These are phyloP conservation scores for Emergomyces orientalis DNA, from an alignment of 2,329 filamentous ascomycete species.

Conservation along the genomic window DNA sequence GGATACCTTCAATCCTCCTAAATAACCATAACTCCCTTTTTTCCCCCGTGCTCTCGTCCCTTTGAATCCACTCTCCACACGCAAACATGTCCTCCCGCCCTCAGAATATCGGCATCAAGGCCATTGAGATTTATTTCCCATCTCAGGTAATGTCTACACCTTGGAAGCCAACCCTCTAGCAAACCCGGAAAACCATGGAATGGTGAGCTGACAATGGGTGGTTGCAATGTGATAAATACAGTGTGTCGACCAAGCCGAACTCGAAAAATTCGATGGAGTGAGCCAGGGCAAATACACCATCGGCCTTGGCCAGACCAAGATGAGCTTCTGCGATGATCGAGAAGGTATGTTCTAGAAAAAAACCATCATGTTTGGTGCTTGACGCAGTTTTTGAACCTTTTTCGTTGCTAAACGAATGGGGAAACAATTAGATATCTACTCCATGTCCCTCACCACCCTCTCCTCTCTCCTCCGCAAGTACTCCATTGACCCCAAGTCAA, in stretches of 20 bases:
- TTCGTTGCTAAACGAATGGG: neutral
- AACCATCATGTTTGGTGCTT: neutral
- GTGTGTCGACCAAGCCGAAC: conserved; percentile 76
- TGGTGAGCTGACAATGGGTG: conserved; percentile 15
- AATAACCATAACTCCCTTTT: too few relatives aligned
- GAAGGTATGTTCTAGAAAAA: conserved; percentile 52
- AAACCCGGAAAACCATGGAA: neutral
- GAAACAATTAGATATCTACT: conserved; percentile 64
- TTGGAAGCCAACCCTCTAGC: conserved; percentile 11
- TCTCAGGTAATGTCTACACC: conserved; percentile 56
- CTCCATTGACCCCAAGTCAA: conserved; percentile 64
- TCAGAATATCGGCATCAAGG: conserved; percentile 85
- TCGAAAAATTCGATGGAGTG: conserved; percentile 81
- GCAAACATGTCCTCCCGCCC: conserved; percentile 61
- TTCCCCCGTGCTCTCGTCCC: neutral
- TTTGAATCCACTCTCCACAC: neutral
- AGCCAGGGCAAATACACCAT: conserved; percentile 80
- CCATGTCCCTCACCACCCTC: conserved; percentile 66
- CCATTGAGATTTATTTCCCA: conserved; percentile 83
- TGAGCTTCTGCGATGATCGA: conserved; percentile 85
- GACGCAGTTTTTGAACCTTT: neutral
- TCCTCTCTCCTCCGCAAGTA: conserved; percentile 75
- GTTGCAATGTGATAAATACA: conserved; percentile 28
- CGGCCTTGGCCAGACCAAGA: conserved; percentile 81
- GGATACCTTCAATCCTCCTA: neutral